phyloP scores from a whole-genome alignment of 2,329 filamentous ascomycete genomes.

The Penicillium sp. region DNA sequence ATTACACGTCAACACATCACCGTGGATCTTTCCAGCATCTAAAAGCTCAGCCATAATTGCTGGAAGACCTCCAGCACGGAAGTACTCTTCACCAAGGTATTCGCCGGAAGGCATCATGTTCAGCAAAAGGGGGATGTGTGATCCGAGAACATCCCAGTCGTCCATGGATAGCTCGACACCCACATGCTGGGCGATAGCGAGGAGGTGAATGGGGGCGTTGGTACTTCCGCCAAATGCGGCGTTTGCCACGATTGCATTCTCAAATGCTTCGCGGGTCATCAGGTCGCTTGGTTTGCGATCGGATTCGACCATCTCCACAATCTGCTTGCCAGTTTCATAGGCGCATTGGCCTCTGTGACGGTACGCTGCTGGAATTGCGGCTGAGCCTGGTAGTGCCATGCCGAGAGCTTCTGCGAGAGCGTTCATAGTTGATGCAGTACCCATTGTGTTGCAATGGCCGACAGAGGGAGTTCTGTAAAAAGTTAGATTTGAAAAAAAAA shows the following conservation, averaged over 20 bases:
- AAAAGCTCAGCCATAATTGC: constrained; percentile 56
- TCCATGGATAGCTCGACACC: constrained; percentile 53
- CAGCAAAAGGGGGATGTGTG: constrained; percentile 52
- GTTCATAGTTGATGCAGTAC: constrained; percentile 56
- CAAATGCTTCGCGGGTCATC: constrained; percentile 56
- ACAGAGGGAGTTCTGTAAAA: constrained; percentile 44
- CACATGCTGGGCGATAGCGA: constrained; percentile 56
- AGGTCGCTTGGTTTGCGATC: constrained; percentile 56
- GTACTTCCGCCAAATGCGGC: constrained; percentile 59
- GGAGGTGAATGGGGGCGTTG: constrained; percentile 58
- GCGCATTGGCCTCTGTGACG: constrained; percentile 50
- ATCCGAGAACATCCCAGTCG: constrained; percentile 56
- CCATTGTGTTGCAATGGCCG: constrained; percentile 57
- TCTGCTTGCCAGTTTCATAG: constrained; percentile 50
- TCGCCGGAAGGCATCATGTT: constrained; percentile 59
- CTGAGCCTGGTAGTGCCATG: constrained; percentile 54
- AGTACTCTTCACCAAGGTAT: constrained; percentile 56
- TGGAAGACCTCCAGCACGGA: constrained; percentile 54
- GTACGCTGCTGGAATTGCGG: constrained; percentile 54
- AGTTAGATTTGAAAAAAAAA: background rate
- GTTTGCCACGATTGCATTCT: constrained; percentile 57
- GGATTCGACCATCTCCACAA: constrained; percentile 52
- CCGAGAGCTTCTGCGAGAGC: constrained; percentile 54
- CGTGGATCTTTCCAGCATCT: constrained; percentile 49
- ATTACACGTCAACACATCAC: constrained; percentile 34